Base-by-base conservation (phyloP, 176 grass and related monocot species). In the Oryza glaberrima region DNA sequence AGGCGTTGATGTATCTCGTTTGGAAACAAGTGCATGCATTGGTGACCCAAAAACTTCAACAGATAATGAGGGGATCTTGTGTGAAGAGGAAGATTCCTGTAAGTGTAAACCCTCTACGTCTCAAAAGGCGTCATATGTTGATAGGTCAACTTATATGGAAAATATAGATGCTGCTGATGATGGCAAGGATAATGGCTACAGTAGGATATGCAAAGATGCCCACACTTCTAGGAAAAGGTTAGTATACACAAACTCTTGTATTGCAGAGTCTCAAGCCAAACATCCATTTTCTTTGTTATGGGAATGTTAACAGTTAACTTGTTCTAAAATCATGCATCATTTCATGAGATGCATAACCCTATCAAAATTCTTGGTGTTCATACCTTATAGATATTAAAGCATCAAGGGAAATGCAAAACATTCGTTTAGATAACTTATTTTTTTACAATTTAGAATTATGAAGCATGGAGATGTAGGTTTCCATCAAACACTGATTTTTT, bases 221-320 rank as follows among this genome's bases (percentile, higher is more conserved):
- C 75, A 41, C 20, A 81, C 73, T 78, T 87, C 88, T 80, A 60
- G 65, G 69, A 94, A 90, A 91, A 94, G 86, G 94, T 96, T 46
- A 78, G 86, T 83, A 51, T 80, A 76, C 76, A 20, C 36, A 63
- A 20, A 51, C 65, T 67, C 32, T 72, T 87, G 2, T 85, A 44
- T 60, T 32, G n/a, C 46, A 73, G 38, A 61, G 22, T 70, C 16
- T 78, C 47, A 77, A 48, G 20, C 40, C 72, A 28, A 22, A 38
- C 5, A 8, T 70, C 60, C 28, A 28, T 52, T 70, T 65, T 44
- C 54, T 51, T 83, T 71, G 2, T 65, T 51, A 66, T 83, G 41
- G 54, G 11, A 45, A 66, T 47, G 34, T 66, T 48, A 49, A 38
- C 36, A 49, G 43, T 67, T 68, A 67, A 67, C 41, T 48, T 65